Base-by-base conservation (phyloP, 2,329 filamentous ascomycete species). In the Talaromyces sp. region DNA sequence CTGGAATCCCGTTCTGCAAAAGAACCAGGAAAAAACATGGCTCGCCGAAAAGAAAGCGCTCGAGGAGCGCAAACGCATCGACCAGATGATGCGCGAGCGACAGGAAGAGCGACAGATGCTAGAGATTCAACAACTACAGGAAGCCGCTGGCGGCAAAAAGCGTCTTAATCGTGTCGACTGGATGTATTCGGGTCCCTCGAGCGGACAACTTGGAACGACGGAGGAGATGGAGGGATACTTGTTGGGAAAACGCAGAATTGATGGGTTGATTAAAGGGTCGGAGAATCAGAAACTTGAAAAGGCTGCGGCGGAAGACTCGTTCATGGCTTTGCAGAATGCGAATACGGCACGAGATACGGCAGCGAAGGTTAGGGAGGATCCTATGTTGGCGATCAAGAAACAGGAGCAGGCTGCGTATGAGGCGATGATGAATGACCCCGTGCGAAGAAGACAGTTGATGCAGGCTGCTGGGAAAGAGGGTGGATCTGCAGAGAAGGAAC, bases 211-310 rank as follows among this genome's bases (percentile, higher is more conserved):
- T 91, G 92, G 40, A 89, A 91, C 87, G 45, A 88, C 80, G 0
- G 94, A 97, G 77, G 95, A 98, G 79, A 93, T 92, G 80, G 95
- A 99, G 75, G 92, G 91, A 3, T 99, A 96, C 76, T 80, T 99
- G 1, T 83, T 99, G 15, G 95, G 95, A 61, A 98, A 97, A 82
- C 86, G 95, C 66, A 86, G 93, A 66, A 94, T 99, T 75, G 94
- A 98, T 81, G 88, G 89, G 13, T 83, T 99, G 63, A 87, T 92
- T 51, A 91, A 95, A 76, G 91, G 91, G 58, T 89, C 89, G 45
- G 92, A 96, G 58, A 87, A 87, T 70, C 90, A 95, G 75, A 91
- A 90, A 69, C 79, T 97, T 65, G 89, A 92, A 77, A 97, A 96
- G 77, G 83, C 88, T 38, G 85, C 89, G 5, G 83, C 84, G 0